Evolutionary conservation across 768 basidiomycete genomes (phyloP).

Genomic region (Calvatia gigantea): DNA sequence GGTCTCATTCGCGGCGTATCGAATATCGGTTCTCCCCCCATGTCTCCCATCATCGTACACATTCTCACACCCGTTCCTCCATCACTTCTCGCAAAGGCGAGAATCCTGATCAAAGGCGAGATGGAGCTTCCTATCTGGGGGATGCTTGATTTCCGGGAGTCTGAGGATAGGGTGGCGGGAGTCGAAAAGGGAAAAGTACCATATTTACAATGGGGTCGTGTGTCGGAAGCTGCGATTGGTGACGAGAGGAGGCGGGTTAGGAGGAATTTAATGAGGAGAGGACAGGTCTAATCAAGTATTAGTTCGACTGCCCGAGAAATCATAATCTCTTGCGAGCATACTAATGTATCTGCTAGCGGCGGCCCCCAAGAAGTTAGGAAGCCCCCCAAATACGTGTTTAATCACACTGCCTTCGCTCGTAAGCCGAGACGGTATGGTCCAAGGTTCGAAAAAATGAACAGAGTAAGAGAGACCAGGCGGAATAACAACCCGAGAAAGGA

Average conservation of each 20-base stretch:
- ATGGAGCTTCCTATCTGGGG: slow-evolving; percentile 87
- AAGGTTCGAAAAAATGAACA: too few relatives aligned
- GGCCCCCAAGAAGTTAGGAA: too few relatives aligned
- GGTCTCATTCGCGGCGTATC: slow-evolving; percentile 64
- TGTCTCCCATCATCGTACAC: slow-evolving; percentile 43
- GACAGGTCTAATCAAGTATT: slow-evolving; percentile 70
- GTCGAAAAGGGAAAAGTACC: slow-evolving; percentile 58
- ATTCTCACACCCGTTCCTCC: slow-evolving; percentile 77
- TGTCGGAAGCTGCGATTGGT: slow-evolving; percentile 56
- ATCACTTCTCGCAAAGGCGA: slow-evolving; percentile 33
- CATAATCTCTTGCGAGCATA: too few relatives aligned
- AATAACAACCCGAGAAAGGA: too few relatives aligned
- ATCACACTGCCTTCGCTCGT: too few relatives aligned
- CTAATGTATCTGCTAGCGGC: too few relatives aligned
- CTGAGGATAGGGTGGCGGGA: slow-evolving; percentile 37
- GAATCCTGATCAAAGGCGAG: slow-evolving; percentile 79
- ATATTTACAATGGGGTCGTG: slow-evolving; percentile 77
- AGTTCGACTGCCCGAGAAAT: too few relatives aligned
- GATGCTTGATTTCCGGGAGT: slow-evolving; percentile 64
- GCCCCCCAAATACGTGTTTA: too few relatives aligned
- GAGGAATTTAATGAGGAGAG: slow-evolving; percentile 84
- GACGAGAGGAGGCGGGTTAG: slow-evolving; percentile 70
- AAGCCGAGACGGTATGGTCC: too few relatives aligned
- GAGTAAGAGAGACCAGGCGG: too few relatives aligned
- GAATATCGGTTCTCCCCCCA: slow-evolving; percentile 1